Conservation (phyloP, 495 filamentous ascomycete genomes). For the Penicillium chermesinum region DNA sequence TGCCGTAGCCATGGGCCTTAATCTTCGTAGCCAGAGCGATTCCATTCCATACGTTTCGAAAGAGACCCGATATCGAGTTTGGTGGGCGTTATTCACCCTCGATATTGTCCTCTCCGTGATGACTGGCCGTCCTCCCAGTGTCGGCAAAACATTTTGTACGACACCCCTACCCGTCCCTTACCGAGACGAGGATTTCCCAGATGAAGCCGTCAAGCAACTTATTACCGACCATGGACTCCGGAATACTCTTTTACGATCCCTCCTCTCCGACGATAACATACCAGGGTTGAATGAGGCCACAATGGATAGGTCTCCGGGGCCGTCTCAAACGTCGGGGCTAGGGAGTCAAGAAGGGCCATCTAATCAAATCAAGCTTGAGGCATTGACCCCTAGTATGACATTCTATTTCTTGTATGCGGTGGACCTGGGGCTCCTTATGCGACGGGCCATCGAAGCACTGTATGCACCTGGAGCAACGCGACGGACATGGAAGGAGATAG, state of each 20-base stretch:
- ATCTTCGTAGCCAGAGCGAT: slow-evolving; percentile 53
- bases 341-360: slow-evolving; percentile 4
- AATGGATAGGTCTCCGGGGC: not conserved
- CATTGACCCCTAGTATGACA: slow-evolving; percentile 16
- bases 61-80: slow-evolving; percentile 36
- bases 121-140: slow-evolving; percentile 55
- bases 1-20: slow-evolving; percentile 54
- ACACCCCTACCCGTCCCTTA: slow-evolving; percentile 50
- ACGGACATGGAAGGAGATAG: slow-evolving; percentile 21
- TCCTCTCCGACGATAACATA: slow-evolving; percentile 9
- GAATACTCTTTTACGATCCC: slow-evolving; percentile 12
- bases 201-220: slow-evolving; percentile 24
- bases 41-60: slow-evolving; percentile 44
- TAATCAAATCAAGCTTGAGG: not conserved
- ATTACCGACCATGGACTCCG: slow-evolving; percentile 28
- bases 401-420: slow-evolving; percentile 23
- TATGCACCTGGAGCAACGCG: slow-evolving; percentile 18
- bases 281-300: slow-evolving; percentile 1
- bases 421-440: slow-evolving; percentile 21
- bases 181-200: slow-evolving; percentile 44
- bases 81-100: slow-evolving; percentile 55
- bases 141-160: slow-evolving; percentile 48
- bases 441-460: slow-evolving; percentile 18
- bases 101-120: slow-evolving; percentile 54
- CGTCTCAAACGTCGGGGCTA: not conserved